Evolutionary conservation across 1,284 basidiomycete genomes (phyloP).

Genomic region (Retiboletus flavoniger): DNA sequence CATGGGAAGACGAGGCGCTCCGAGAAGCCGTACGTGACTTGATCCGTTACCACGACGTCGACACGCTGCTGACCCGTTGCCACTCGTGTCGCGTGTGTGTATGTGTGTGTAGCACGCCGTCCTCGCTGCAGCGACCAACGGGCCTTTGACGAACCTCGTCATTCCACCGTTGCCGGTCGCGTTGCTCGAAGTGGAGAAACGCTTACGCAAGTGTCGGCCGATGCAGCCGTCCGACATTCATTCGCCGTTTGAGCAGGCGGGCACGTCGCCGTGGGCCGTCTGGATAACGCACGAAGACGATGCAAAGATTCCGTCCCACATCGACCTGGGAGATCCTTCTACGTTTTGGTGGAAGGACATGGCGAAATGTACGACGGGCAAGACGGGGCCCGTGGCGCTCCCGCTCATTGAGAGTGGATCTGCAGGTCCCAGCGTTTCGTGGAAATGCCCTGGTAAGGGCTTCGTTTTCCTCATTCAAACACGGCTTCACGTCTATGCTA

Average conservation of each 20-base stretch:
- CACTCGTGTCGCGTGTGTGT: too few species aligned
- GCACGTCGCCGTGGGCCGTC: neutral
- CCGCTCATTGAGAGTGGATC: too few species aligned
- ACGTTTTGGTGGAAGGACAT: constrained; percentile 14
- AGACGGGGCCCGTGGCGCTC: too few species aligned
- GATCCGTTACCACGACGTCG: neutral
- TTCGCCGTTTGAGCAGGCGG: constrained; percentile 1
- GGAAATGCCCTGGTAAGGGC: neutral
- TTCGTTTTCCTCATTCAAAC: neutral
- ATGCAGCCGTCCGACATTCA: constrained; percentile 8
- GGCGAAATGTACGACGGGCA: neutral
- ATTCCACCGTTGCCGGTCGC: constrained; percentile 9
- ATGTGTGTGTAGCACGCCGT: neutral
- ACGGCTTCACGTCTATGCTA: neutral
- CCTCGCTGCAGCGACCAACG: neutral
- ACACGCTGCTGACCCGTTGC: too few species aligned
- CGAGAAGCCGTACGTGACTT: constrained; percentile 1
- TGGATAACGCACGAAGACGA: neutral
- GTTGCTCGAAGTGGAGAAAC: constrained; percentile 3
- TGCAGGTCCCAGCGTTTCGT: neutral
- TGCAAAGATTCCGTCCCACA: neutral
- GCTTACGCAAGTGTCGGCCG: neutral
- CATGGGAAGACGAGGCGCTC: neutral
- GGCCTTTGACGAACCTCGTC: neutral
- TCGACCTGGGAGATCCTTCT: constrained; percentile 7